Base-by-base conservation (phyloP, 2,329 filamentous ascomycete genomes). In the Phaeosphaeriaceae sp. region DNA sequence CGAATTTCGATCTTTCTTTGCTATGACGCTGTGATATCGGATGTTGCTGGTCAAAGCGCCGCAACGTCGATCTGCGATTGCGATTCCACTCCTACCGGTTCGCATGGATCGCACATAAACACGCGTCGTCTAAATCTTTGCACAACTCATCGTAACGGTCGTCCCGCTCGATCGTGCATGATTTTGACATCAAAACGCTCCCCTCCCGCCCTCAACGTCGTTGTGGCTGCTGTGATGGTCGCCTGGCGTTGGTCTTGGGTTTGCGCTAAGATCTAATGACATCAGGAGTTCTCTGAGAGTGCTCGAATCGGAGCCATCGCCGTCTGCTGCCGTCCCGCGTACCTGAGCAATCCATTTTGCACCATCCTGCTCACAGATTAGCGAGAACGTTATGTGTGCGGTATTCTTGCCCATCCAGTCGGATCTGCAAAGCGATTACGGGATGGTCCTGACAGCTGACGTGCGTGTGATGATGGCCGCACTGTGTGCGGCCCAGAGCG, bases 201-300 rank as follows among this genome's bases (percentile, higher is more conserved):
- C 15, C n/a, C 21, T 46, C 43, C 35, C 11, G 15, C 15, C 35
- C 15, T n/a, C 43, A 46, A 46, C 19, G 7, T 9, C 5, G 43
- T 46, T 15, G 19, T 13, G 19, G 9, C 19, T 13, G 43, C 43
- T 13, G 43, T 21, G 19, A 46, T 46, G 19, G 43, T n/a, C 43
- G 43, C 8, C 43, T 46, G 22, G 43, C 43, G 19, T 23, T 11
- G 17, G 5, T 49, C 28, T 42, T 51, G 51, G 51, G 56, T 54
- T 30, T 5, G 28, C 60, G 51, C 49, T 58, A 63, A 60, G 22
- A 49, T 57, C 52, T 32, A 28, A 60, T 63, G 56, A 55, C 57
- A 59, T 59, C 57, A 55, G 48, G 21, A 35, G 15, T 7, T 1
- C 21, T 30, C 6, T 17, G 17, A 57, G 15, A 8, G n/a, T 15